Evolutionary conservation across 805 yeast genomes (phyloP).

Genomic region (Starmerella floris): DNA sequence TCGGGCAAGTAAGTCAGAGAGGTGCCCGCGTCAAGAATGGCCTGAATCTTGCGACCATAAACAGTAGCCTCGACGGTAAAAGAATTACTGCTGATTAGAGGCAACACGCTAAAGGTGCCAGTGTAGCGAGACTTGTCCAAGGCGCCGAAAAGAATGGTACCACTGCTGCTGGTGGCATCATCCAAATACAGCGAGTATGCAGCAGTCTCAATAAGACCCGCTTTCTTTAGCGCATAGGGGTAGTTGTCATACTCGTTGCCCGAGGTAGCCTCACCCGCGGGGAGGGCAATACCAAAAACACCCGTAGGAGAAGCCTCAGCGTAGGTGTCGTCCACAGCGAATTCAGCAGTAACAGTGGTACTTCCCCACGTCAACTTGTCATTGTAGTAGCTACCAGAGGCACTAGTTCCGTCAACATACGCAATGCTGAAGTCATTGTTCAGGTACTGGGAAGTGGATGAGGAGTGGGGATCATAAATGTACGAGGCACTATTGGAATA

Average conservation of each 20-base stretch:
- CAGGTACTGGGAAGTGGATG: conserved; percentile 19
- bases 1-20: conserved; percentile 35
- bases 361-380: conserved; percentile 43
- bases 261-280: not conserved
- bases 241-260: conserved; percentile 22
- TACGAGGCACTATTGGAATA: conserved; percentile 8
- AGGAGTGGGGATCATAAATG: conserved; percentile 8
- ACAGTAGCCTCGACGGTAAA: conserved; percentile 13
- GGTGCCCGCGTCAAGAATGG: conserved; percentile 39
- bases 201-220: conserved; percentile 31
- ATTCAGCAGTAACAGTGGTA: conserved; percentile 29
- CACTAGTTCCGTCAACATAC: conserved; percentile 30
- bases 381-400: conserved; percentile 41
- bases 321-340: conserved; percentile 3
- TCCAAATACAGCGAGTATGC: conserved; percentile 38
- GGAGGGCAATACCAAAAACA: conserved; percentile 9
- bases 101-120: conserved; percentile 30
- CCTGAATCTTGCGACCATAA: conserved; percentile 4
- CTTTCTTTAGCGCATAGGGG: conserved; percentile 27
- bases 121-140: conserved; percentile 48
- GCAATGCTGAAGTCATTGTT: conserved; percentile 18
- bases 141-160: conserved; percentile 41
- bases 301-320: not conserved
- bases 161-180: conserved; percentile 20
- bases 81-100: not conserved